A percentile compares a stretch with the other conserved stretches of the same genome.
These are phyloP conservation scores for Talaromyces proteolyticus DNA, from an alignment of 495 filamentous ascomycete species.

Conservation along the genomic window DNA sequence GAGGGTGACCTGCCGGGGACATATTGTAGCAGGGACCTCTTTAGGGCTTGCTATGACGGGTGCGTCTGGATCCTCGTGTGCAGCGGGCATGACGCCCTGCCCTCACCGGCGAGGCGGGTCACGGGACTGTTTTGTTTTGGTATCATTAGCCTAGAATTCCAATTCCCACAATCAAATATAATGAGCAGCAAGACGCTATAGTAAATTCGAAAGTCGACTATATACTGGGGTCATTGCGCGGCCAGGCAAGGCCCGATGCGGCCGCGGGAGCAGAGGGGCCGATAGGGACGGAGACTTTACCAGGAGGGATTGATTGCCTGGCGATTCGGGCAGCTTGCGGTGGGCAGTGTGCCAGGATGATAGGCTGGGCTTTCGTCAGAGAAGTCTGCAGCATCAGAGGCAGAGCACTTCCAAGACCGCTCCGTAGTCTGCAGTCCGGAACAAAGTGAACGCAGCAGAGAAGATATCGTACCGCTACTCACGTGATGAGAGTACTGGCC, in stretches of 20 bases:
- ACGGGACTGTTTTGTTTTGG: constrained; percentile 35
- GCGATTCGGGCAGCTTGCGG: no score
- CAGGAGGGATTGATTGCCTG: constrained; percentile 6
- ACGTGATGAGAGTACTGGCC: neutral
- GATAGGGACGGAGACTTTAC: constrained; percentile 17
- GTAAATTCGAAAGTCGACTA: no score
- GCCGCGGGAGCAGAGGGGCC: constrained; percentile 7
- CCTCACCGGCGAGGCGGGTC: constrained; percentile 22
- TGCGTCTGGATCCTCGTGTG: constrained; percentile 70
- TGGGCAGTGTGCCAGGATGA: no score
- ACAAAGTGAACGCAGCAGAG: constrained; percentile 31
- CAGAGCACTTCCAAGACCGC: constrained; percentile 47
- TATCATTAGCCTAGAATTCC: constrained; percentile 13
- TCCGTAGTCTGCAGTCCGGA: constrained; percentile 47
- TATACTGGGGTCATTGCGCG: no score
- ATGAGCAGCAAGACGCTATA: no score
- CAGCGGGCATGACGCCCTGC: constrained; percentile 66
- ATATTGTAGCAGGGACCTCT: constrained; percentile 62
- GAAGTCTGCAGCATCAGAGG: no score
- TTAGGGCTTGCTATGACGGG: constrained; percentile 39
- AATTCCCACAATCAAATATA: no score
- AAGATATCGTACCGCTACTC: constrained; percentile 23
- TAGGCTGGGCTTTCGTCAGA: no score
- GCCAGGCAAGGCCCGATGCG: neutral
- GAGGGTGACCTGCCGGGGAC: constrained; percentile 79